Evolutionary conservation across 306 rosid genomes (phyloP), one percentile per base, ranked within the genome.

Genomic region (Prunus kanzakura): DNA sequence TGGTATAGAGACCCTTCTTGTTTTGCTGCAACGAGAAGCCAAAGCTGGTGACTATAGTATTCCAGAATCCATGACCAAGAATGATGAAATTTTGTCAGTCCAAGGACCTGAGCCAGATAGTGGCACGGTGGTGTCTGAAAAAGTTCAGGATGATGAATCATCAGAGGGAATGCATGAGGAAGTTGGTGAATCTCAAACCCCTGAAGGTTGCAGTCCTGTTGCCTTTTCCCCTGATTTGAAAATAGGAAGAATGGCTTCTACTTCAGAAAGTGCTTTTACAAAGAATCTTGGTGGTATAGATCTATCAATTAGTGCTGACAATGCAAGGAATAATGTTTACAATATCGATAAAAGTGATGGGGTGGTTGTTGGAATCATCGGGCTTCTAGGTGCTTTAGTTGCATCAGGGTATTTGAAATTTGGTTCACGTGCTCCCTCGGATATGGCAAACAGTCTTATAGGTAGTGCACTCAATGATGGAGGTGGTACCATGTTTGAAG

Each of bases 261-360:
- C 80, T 76, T 71, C 97, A 66, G 99, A 92, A 83, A 79, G 54
- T 78, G 74, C 82, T 35, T 83, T 72, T 67, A 57, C 60, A 66
- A 87, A 86, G 80, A 87, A 90, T 83, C 86, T 95, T 91, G 99
- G 99, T 80, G 99, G 97, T 73, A 95, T 95, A 77, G 87, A 88
- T 75, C 90, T 90, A 68, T 89, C 96, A 30, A 95, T 95, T 75
- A 92, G 96, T 82, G 96, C 97, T 61, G 96, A 95, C 79, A 95
- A 86, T 84, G 99, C 97, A 11, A 89, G 99, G 76, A 95, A 92
- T 82, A 95, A 95, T 82, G 96, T 95, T 83, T 95, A 90, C 83
- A 95, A 95, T 85, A 79, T 86, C 50, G 97, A 95, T 85, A 87
- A 86, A 80, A 84, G 90, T 84, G 99, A 95, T 82, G 97, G 93